Evolutionary conservation across 495 filamentous ascomycete genomes (phyloP).

Genomic region (Penicillium maclennaniae): DNA sequence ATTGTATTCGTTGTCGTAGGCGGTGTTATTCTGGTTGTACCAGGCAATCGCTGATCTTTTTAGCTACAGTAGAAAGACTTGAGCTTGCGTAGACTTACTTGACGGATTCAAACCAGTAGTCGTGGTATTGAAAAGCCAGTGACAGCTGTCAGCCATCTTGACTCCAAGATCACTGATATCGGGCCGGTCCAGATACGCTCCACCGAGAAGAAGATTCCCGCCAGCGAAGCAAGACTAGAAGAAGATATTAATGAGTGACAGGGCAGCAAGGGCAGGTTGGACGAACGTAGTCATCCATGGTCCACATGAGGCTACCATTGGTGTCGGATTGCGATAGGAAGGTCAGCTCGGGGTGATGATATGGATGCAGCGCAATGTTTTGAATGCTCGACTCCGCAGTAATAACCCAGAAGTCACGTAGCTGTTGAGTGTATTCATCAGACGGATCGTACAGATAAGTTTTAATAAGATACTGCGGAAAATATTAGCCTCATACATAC

Average conservation of each 20-base stretch:
- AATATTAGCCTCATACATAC: background rate
- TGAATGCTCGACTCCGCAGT: conserved; percentile 66
- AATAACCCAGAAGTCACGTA: conserved; percentile 61
- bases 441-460: conserved; percentile 65
- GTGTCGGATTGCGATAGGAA: conserved; percentile 57
- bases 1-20: conserved; percentile 50
- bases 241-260: conserved; percentile 41
- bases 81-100: conserved; percentile 3
- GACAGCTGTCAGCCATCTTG: conserved; percentile 63
- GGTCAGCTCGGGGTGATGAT: conserved; percentile 58
- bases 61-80: background rate
- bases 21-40: conserved; percentile 45
- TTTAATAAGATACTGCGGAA: conserved; percentile 68
- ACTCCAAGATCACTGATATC: conserved; percentile 65
- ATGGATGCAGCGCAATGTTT: conserved; percentile 61
- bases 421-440: conserved; percentile 46
- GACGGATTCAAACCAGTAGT: conserved; percentile 67
- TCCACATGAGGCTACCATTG: conserved; percentile 28
- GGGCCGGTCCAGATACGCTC: conserved; percentile 52
- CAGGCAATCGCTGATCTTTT: conserved; percentile 48
- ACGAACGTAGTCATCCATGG: conserved; percentile 25
- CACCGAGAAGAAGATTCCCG: conserved; percentile 77
- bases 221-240: conserved; percentile 64
- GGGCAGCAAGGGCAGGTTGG: conserved; percentile 23
- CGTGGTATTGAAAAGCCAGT: conserved; percentile 58